Evolutionary conservation across 495 filamentous ascomycete species (phyloP), one percentile per base, ranked within the genome.

Genomic region (Daldinia decipiens): DNA sequence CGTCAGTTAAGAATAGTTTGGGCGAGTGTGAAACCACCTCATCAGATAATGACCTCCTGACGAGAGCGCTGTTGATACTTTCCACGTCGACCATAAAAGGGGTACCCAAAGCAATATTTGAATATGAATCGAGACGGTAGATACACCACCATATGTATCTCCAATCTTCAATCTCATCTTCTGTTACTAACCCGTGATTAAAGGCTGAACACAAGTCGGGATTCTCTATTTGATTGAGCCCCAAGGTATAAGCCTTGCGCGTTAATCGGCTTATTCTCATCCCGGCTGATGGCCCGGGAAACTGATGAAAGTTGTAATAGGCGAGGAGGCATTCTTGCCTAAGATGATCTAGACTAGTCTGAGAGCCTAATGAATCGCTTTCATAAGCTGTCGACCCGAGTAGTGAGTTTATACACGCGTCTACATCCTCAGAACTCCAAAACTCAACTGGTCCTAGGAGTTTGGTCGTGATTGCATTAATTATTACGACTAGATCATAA

Each of bases 91-190:
- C 56, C 1, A 72, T 31, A 34, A 71, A 74, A 26, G 76, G 76
- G 2, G 71, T 63, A 5, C 65, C 67, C 1, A 70, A 59, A 15
- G 70, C 56, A 8, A 78, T 73, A 34, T 78, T 78, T 13, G 77
- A 71, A 56, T 80, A 81, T 0, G 79, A 67, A 45, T 82, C 80
- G 17, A 82, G 69, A n/a, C 78, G 77, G 60, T 80, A 82, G 52
- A 82, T 71, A 62, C 76, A 78, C 80, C 80, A 82, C 77, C 78
- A 82, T 15, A 78, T 32, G 51, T 70, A 72, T 59, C 80, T 72
- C 80, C 79, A 82, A 59, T 78, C 72, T 67, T 82, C 73, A 8
- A 77, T 65, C 13, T 80, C 80, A 19, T 78, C 75, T 11, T 77
- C 61, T 24, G 62, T 77, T n/a, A 71, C 38, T 6, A 39, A 13